Evolutionary conservation across 192 early-diverging fungal genomes (phyloP).

Genomic region (Umbelopsis isabellina): DNA sequence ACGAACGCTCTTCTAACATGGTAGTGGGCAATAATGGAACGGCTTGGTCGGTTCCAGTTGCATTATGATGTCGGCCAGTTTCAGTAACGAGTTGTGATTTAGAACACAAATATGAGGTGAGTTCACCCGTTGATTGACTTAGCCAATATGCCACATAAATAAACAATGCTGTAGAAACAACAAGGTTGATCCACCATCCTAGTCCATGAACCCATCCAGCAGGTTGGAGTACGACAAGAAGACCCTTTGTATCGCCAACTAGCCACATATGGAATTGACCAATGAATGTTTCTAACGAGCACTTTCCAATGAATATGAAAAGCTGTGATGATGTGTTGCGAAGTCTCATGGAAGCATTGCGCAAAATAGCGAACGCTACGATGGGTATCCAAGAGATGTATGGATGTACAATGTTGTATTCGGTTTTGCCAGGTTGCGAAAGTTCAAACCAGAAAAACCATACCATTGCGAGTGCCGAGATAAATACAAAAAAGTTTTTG

Average conservation of each 20-base stretch:
- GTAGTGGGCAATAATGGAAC: slow-evolving; percentile 26
- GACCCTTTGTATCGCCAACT: slow-evolving; percentile 74
- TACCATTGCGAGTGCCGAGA: slow-evolving; percentile 43
- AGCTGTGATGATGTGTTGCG: slow-evolving; percentile 57
- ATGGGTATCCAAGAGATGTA: slow-evolving; percentile 66
- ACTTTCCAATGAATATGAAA: slow-evolving; percentile 62
- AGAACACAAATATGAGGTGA: slow-evolving; percentile 28
- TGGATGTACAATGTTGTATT: slow-evolving; percentile 70
- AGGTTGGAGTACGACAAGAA: slow-evolving; percentile 60
- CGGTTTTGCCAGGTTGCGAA: slow-evolving; percentile 52
- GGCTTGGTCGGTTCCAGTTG: slow-evolving; percentile 16
- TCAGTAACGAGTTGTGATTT: slow-evolving; percentile 8
- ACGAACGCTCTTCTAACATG: neutral
- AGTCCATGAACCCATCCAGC: slow-evolving; percentile 38
- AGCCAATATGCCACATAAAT: slow-evolving; percentile 50
- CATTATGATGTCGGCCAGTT: slow-evolving; percentile 6
- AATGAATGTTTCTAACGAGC: slow-evolving; percentile 77
- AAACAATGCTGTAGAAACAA: slow-evolving; percentile 52
- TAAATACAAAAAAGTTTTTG: slow-evolving; percentile 36
- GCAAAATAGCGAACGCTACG: slow-evolving; percentile 64
- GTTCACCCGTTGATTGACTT: slow-evolving; percentile 46
- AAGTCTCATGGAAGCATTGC: slow-evolving; percentile 60
- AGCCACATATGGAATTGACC: slow-evolving; percentile 82
- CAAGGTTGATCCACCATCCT: slow-evolving; percentile 56
- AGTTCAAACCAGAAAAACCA: slow-evolving; percentile 61